phyloP scores from a whole-genome alignment of 345 rosid species.

The Acer saccharum region DNA sequence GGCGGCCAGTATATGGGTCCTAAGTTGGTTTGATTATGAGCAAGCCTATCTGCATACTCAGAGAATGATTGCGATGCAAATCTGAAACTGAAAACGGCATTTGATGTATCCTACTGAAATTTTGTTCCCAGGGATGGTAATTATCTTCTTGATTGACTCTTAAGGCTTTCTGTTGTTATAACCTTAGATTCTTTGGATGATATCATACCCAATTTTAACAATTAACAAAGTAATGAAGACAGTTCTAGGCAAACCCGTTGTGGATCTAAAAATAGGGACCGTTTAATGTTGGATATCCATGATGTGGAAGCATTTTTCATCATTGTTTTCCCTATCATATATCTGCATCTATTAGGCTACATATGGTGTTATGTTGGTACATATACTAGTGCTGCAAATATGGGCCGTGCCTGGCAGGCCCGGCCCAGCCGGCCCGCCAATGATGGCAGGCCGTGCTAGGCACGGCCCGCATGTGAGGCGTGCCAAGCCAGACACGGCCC shows the following conservation, averaged over 20 bases:
- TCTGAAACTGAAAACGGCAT: neutral
- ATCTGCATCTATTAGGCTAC: neutral
- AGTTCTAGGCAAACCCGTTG: neutral
- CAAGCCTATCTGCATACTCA: neutral
- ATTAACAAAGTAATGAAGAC: no score
- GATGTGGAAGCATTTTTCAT: neutral
- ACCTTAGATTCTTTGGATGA: neutral
- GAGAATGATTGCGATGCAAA: neutral
- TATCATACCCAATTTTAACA: neutral
- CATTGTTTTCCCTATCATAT: neutral
- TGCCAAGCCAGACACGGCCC: no score
- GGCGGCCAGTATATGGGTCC: neutral
- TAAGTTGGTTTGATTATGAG: neutral
- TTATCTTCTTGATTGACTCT: neutral
- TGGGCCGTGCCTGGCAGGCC: no score
- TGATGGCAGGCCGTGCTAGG: no score
- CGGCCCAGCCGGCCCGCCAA: no score
- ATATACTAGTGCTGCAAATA: no score
- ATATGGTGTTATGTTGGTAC: neutral
- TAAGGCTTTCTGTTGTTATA: neutral
- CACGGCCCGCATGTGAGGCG: no score
- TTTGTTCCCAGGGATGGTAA: slow-evolving; percentile 1
- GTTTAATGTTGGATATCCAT: neutral
- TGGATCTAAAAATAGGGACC: neutral
- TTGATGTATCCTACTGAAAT: neutral